Evolutionary conservation across 2,329 filamentous ascomycete species (phyloP).

Genomic region (Ceratocystis diversiconidia): DNA sequence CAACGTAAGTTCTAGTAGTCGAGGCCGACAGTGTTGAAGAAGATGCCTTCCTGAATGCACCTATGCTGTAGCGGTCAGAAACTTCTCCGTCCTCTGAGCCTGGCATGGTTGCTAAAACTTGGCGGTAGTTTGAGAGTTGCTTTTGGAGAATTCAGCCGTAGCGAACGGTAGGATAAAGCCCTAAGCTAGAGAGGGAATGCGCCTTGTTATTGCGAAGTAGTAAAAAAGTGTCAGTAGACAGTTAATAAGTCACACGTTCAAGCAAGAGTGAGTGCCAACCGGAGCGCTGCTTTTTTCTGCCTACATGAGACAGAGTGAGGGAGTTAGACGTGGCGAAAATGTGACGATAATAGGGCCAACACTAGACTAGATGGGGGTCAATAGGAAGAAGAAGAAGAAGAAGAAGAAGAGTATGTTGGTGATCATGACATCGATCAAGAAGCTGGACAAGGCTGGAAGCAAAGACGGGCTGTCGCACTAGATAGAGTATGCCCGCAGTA

Average conservation of each 20-base stretch:
- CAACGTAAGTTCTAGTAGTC: constrained; percentile 70
- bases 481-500: too few relatives aligned
- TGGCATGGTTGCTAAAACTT: neutral
- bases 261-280: constrained; percentile 16
- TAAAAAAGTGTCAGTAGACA: constrained; percentile 15
- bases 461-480: too few relatives aligned
- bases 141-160: neutral
- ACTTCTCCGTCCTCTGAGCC: constrained; percentile 2
- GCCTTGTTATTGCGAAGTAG: constrained; percentile 1
- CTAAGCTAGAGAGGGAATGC: neutral
- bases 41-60: constrained; percentile 60
- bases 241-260: constrained; percentile 7
- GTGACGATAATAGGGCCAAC: too few relatives aligned
- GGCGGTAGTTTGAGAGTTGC: neutral
- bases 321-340: neutral
- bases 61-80: neutral
- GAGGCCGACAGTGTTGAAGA: constrained; percentile 41
- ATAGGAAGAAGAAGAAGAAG: too few relatives aligned
- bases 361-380: too few relatives aligned
- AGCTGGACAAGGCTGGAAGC: too few relatives aligned
- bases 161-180: neutral
- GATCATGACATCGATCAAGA: too few relatives aligned
- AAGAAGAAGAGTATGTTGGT: too few relatives aligned
- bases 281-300: constrained; percentile 10
- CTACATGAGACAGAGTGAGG: neutral